These are phyloP conservation scores for Yamadazyma dushanensis DNA, from an alignment of 1,139 yeast species.

Conservation along the genomic window DNA sequence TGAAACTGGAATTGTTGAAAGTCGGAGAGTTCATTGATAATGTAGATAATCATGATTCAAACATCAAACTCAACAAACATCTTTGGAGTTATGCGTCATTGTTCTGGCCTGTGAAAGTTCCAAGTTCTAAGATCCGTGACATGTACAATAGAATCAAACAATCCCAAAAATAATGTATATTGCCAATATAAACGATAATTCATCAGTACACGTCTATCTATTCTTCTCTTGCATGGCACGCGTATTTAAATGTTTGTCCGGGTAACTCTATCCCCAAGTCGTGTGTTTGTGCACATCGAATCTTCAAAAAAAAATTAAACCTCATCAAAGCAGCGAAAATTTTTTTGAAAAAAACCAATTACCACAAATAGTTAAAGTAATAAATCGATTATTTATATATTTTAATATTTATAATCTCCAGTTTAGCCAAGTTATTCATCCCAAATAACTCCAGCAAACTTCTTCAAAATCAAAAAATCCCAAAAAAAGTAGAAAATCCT, in stretches of 20 bases:
- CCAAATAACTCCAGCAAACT: conserved; percentile 2
- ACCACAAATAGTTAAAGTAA: conserved; percentile 5
- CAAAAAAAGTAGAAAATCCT: conserved; percentile 13
- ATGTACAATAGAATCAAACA: conserved; percentile 74
- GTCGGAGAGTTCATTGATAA: conserved; percentile 70
- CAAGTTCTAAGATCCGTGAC: conserved; percentile 72
- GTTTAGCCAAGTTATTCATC: conserved; percentile 4
- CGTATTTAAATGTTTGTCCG: conserved; percentile 1
- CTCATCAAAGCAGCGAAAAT: conserved; percentile 6
- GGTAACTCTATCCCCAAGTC: conserved; percentile 2
- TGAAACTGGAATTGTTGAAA: conserved; percentile 71
- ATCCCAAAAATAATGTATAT: no score
- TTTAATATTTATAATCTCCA: conserved; percentile 4
- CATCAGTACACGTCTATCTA: no score
- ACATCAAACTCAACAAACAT: conserved; percentile 56
- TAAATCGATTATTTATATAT: conserved; percentile 4
- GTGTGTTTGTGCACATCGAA: conserved; percentile 1
- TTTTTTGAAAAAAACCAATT: conserved; percentile 2
- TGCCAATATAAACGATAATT: no score
- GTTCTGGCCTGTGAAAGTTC: conserved; percentile 94
- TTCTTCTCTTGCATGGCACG: background rate
- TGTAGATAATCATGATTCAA: conserved; percentile 7
- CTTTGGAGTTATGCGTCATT: conserved; percentile 89
- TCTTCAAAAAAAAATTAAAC: background rate
- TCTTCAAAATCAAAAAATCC: conserved; percentile 8